Conservation (phyloP, 352 stramenopile genomes). For the Globisporangium cylindrosporum region DNA sequence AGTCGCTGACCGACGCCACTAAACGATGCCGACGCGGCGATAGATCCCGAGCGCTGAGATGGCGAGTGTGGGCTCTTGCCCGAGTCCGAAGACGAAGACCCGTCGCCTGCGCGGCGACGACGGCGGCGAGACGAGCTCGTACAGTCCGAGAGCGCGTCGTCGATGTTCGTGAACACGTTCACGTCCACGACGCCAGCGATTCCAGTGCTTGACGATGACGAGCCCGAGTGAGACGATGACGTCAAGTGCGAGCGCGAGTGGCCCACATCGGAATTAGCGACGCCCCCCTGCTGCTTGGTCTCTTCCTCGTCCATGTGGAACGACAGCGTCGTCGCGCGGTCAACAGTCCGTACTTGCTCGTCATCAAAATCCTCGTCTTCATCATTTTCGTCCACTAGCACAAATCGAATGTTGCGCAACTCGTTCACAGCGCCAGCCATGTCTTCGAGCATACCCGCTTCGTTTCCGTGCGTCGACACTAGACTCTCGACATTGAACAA, state of each 20-base stretch:
- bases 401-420: slow-evolving; percentile 75
- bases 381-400: slow-evolving; percentile 77
- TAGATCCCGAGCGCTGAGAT: slow-evolving; percentile 3
- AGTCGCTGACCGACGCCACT: slow-evolving; percentile 63
- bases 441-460: slow-evolving; percentile 86
- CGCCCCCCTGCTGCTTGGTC: slow-evolving; percentile 39
- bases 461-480: slow-evolving; percentile 84
- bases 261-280: neutral
- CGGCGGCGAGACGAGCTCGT: slow-evolving; percentile 25
- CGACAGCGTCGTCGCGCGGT: slow-evolving; percentile 34
- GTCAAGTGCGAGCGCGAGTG: slow-evolving; percentile 8
- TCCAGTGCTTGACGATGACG: slow-evolving; percentile 32
- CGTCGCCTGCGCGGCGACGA: slow-evolving; percentile 18
- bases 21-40: slow-evolving; percentile 49
- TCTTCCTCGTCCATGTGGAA: slow-evolving; percentile 78
- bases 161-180: slow-evolving; percentile 75
- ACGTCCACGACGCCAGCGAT: slow-evolving; percentile 79
- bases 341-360: slow-evolving; percentile 12
- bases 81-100: slow-evolving; percentile 16
- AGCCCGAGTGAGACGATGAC: slow-evolving; percentile 22
- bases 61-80: slow-evolving; percentile 15
- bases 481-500: slow-evolving; percentile 84
- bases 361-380: slow-evolving; percentile 27
- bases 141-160: slow-evolving; percentile 56
- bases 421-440: slow-evolving; percentile 83